These are phyloP conservation scores for Phytophthora vignae DNA, from an alignment of 352 stramenopile genomes.

Conservation along the genomic window DNA sequence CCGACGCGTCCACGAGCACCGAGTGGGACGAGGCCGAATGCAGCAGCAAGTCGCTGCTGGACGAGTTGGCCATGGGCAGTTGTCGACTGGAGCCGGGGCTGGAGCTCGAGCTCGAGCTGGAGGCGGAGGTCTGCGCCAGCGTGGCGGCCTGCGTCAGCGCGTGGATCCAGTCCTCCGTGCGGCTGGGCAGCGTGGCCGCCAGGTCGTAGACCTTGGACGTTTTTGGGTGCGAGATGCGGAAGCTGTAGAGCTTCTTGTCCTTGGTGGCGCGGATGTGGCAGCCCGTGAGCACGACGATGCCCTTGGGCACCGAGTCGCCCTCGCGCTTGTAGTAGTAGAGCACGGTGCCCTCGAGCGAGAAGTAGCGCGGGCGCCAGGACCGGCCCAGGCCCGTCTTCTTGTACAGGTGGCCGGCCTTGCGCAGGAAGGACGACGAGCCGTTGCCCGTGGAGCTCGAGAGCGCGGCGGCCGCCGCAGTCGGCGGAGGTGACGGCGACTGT, in stretches of 20 bases:
- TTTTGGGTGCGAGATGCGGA: conserved; percentile 76
- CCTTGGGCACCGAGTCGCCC: conserved; percentile 62
- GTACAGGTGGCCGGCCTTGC: conserved; percentile 72
- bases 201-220: conserved; percentile 77
- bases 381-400: conserved; percentile 65
- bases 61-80: conserved; percentile 19
- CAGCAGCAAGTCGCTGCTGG: conserved; percentile 31
- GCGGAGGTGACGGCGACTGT: neutral
- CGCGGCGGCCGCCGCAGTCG: too few relatives aligned
- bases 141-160: conserved; percentile 52
- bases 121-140: conserved; percentile 22
- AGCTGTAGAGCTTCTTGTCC: conserved; percentile 80
- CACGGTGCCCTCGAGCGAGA: conserved; percentile 68
- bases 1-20: conserved; percentile 33
- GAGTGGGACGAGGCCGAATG: conserved; percentile 40
- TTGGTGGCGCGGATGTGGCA: conserved; percentile 58
- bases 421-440: conserved; percentile 32
- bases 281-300: conserved; percentile 74
- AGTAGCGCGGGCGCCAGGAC: conserved; percentile 73
- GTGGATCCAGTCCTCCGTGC: conserved; percentile 69
- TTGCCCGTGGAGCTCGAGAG: neutral
- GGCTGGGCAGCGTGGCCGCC: conserved; percentile 59
- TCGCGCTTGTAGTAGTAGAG: conserved; percentile 84
- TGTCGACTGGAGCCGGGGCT: conserved; percentile 1
- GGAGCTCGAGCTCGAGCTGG: conserved; percentile 21